A percentile compares a stretch with the other conserved stretches of the same genome.
These are phyloP conservation scores for Pulveroboletus ravenelii DNA, from an alignment of 768 basidiomycete species.

Conservation along the genomic window DNA sequence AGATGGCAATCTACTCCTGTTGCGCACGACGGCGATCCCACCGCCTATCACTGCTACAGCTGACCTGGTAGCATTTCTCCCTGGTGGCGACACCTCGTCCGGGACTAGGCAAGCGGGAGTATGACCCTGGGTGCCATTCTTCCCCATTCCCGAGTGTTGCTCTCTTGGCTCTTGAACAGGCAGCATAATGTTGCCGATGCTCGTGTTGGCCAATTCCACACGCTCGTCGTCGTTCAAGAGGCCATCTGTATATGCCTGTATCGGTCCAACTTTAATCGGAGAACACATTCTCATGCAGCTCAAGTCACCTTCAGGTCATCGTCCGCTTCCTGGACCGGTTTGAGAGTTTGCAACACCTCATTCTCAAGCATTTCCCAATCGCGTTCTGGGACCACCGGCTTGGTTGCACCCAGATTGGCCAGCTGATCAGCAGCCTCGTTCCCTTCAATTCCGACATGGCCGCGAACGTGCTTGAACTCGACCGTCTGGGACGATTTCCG, in stretches of 20 bases:
- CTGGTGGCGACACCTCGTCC: background rate
- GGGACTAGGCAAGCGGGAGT: background rate
- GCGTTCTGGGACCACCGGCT: conserved; percentile 41
- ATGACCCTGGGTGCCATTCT: background rate
- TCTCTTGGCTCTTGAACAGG: background rate
- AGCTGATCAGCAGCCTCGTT: conserved; percentile 84
- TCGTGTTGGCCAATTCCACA: conserved; percentile 14
- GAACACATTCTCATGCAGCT: background rate
- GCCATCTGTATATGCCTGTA: conserved; percentile 33
- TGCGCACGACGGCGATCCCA: background rate
- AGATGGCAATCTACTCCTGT: background rate
- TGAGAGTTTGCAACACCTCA: conserved; percentile 9
- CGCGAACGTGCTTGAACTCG: conserved; percentile 67
- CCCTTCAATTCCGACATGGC: conserved; percentile 70
- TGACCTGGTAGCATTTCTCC: background rate
- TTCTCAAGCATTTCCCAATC: conserved; percentile 48
- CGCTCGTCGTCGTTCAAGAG: conserved; percentile 34
- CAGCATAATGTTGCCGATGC: background rate
- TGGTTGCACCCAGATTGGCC: conserved; percentile 54
- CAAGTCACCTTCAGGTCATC: conserved; percentile 19
- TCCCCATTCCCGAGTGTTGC: background rate
- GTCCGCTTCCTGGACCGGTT: background rate
- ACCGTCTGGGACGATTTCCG: conserved; percentile 49
- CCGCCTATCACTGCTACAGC: background rate
- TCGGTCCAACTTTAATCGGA: conserved; percentile 4